Evolutionary conservation across 345 rosid species (phyloP), one percentile per base, ranked within the genome.

Genomic region (Eutrema yunnanense): DNA sequence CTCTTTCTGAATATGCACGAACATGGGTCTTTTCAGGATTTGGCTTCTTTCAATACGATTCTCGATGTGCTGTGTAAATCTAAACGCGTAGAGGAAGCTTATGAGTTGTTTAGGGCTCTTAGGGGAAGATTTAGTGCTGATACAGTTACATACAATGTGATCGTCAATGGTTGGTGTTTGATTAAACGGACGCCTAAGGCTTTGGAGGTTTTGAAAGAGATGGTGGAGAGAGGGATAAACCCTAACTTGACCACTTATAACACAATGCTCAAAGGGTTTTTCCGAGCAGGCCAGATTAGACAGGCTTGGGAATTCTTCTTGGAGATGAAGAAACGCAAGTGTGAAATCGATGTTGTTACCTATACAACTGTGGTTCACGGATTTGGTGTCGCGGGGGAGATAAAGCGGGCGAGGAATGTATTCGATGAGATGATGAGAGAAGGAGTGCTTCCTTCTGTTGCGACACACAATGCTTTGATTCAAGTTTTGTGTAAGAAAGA

Each of bases 401-500:
- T 85, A 38, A 82, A 76, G 9, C 75, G 88, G 44, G 92, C 91
- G 27, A 79, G 62, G 55, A 94, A 79, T 14, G 86, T 87, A 16
- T 94, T 94, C 40, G 65, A 86, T 76, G 84, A 75, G 66, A 94
- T 91, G 98, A 62, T 84, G 57, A 72, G 81, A 65, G 86, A 80
- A 49, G 95, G 92, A 0, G 90, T 91, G 56, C 88, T 91, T 55
- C 98, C 97, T 78, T 88, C 98, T 0, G 89, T 94, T 51, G 87
- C 86, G 0, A 94, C 98, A 8, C 86, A 88, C 67, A 94, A 91
- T 79, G 96, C 97, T 64, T 53, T 91, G 73, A 94, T 91, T 61
- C 98, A 94, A 76, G 92, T 88, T 27, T 36, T 94, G 82, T 94
- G 97, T 73, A 94, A 86, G 89, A 89, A 94, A 81, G 97, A 91